phyloP scores from a whole-genome alignment of 225 moss, liverwort and hornwort species.

The Pseudoscleropodium purum region DNA sequence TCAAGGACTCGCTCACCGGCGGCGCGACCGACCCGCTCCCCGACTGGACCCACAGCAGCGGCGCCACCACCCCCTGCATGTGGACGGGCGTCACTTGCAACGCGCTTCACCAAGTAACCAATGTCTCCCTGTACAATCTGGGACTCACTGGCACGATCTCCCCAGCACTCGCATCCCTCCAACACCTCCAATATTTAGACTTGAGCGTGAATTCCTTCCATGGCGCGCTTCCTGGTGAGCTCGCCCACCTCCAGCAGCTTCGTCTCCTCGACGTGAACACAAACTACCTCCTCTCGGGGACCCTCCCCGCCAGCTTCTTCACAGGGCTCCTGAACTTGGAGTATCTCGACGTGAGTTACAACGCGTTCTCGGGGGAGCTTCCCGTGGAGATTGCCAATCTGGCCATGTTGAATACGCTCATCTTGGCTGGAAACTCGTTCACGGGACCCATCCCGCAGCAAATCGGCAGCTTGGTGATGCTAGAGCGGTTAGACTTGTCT shows the following conservation, averaged over 20 bases:
- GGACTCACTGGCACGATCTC: slow-evolving; percentile 41
- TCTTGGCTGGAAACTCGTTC: slow-evolving; percentile 31
- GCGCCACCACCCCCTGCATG: slow-evolving; percentile 22
- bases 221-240: slow-evolving; percentile 40
- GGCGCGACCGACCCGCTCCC: neutral
- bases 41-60: slow-evolving; percentile 30
- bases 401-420: slow-evolving; percentile 7
- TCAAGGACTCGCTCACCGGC: slow-evolving; percentile 14
- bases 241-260: slow-evolving; percentile 40
- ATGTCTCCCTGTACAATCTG: slow-evolving; percentile 25
- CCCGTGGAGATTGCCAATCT: slow-evolving; percentile 23
- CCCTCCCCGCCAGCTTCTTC: slow-evolving; percentile 18
- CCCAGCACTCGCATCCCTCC: slow-evolving; percentile 33
- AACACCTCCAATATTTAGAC: slow-evolving; percentile 43
- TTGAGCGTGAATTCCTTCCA: slow-evolving; percentile 31
- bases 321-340: slow-evolving; percentile 10
- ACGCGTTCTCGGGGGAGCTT: slow-evolving; percentile 21
- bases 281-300: slow-evolving; percentile 27
- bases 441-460: slow-evolving; percentile 28
- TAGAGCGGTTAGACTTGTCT: slow-evolving; percentile 24
- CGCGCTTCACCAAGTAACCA: slow-evolving; percentile 26
- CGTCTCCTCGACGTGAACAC: slow-evolving; percentile 51
- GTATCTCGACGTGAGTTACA: slow-evolving; percentile 38
- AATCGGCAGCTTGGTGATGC: neutral
- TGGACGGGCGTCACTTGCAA: slow-evolving; percentile 69